Evolutionary conservation across 805 yeast genomes (phyloP).

Genomic region (Yarrowia yakushimensis): DNA sequence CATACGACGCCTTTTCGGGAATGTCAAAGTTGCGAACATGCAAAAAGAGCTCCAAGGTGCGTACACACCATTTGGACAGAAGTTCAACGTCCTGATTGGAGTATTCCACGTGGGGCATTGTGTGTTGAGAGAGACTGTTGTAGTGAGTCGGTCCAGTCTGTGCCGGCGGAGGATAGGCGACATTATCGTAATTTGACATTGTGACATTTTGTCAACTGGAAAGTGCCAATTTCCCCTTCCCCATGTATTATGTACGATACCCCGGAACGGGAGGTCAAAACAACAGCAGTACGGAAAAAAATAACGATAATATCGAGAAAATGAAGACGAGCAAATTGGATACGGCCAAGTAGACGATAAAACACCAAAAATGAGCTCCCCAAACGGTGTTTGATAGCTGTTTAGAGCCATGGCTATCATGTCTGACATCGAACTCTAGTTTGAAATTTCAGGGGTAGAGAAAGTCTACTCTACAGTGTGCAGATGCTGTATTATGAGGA

Average conservation of each 20-base stretch:
- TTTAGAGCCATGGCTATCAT: too few species aligned
- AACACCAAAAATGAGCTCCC: too few species aligned
- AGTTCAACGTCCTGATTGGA: not conserved
- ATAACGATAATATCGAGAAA: not conserved
- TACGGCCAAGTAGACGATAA: too few species aligned
- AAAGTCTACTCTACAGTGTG: too few species aligned
- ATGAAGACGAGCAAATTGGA: too few species aligned
- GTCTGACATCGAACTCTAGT: too few species aligned
- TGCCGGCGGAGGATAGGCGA: not conserved
- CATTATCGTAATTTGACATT: slow-evolving; percentile 9
- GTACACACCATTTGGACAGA: not conserved
- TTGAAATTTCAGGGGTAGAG: too few species aligned
- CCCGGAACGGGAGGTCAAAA: not conserved
- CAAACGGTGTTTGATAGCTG: too few species aligned
- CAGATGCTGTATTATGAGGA: too few species aligned
- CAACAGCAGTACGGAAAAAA: not conserved
- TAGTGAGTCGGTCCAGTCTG: not conserved
- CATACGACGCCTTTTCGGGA: not conserved
- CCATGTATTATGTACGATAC: not conserved
- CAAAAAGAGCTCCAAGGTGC: not conserved
- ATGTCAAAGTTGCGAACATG: not conserved
- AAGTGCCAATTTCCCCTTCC: not conserved
- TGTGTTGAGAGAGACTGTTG: not conserved
- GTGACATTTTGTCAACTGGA: not conserved
- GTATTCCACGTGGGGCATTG: not conserved